Base-by-base conservation (phyloP, 495 filamentous ascomycete genomes). In the Tuber microsphaerosporum region DNA sequence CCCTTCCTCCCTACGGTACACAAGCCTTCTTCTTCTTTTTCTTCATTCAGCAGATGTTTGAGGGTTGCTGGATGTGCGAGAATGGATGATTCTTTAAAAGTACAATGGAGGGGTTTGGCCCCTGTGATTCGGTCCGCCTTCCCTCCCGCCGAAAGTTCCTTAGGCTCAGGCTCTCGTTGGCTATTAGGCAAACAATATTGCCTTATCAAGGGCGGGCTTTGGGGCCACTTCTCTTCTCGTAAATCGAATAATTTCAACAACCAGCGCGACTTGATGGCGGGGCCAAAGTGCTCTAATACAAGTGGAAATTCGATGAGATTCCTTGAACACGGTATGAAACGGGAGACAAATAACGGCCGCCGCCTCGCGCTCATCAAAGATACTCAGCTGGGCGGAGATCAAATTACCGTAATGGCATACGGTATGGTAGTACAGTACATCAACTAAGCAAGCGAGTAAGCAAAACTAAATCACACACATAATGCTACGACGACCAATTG, bases 391-490 rank as follows among this genome's bases (percentile, higher is more conserved):
- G 26, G 56, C 14, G 56, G 56, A 65, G 26, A 34, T 65, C 56
- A 65, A 34, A 65, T 65, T 65, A 34, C 56, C 26, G 56, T 19
- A 34, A 16, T 34, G 14, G 56, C 1, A 65, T 65, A 31, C 26
- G 56, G 56, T 31, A 17, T 65, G 56, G 56, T 65, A 17, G 56
- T 65, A 65, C 56, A 65, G 31, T 65, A 65, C 56, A 65, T 65
- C 26, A 65, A 34, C 56, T 65, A 65, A 65, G 56, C 3, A 65
- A 31, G 56, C 26, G 10, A n/a, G 51, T 26, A 26, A 34, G 56
- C 56, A 65, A 65, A 41, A n/a, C 37, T 45, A 71, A 71, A 71
- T 31, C 69, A 16, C n/a, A 45, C 37, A 45, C 70, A 42, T 19
- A 41, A 41, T 31, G 17, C 70, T 22, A 44, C 37, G 22, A 20